A percentile compares a stretch with the other conserved stretches of the same genome.
These are phyloP conservation scores for Scenedesmus sp. DNA, from an alignment of 163 green algal species.

Conservation along the genomic window DNA sequence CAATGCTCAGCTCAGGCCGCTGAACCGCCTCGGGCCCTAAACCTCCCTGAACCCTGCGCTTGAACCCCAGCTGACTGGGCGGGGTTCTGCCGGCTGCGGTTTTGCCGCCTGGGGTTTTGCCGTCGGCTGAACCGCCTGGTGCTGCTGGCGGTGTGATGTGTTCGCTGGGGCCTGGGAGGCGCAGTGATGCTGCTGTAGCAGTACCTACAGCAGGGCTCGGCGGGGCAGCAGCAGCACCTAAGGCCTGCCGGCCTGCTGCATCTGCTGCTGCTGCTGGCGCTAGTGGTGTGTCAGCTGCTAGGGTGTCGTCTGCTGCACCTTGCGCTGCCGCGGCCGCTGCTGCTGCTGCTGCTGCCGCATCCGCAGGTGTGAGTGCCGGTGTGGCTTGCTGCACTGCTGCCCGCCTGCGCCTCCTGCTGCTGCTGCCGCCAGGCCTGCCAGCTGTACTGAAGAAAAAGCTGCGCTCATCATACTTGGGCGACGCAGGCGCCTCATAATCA, in stretches of 20 bases:
- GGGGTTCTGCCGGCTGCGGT: conserved; percentile 39
- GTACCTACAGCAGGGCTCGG: background rate
- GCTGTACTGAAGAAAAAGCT: conserved; percentile 76
- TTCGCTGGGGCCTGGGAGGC: conserved; percentile 10
- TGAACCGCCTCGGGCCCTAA: background rate
- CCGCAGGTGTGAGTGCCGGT: background rate
- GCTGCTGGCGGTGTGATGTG: conserved; percentile 34
- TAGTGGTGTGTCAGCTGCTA: conserved; percentile 9
- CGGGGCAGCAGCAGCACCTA: background rate
- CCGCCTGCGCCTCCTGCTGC: background rate
- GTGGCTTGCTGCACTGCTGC: conserved; percentile 31
- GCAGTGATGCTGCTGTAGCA: conserved; percentile 26
- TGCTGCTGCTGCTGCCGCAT: conserved; percentile 30
- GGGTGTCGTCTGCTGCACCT: background rate
- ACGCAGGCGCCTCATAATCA: conserved; percentile 63
- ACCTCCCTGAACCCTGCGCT: conserved; percentile 24
- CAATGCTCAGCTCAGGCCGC: conserved; percentile 79
- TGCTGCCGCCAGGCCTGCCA: conserved; percentile 3
- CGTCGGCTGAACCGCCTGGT: background rate
- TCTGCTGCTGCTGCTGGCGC: background rate
- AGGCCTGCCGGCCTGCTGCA: background rate
- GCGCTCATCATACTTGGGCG: conserved; percentile 92
- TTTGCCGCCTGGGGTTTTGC: conserved; percentile 10
- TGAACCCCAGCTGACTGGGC: conserved; percentile 62
- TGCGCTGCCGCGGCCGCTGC: conserved; percentile 9